These are phyloP conservation scores for Pyrenopolyporus hunteri DNA, from an alignment of 495 filamentous ascomycete genomes.

Conservation along the genomic window DNA sequence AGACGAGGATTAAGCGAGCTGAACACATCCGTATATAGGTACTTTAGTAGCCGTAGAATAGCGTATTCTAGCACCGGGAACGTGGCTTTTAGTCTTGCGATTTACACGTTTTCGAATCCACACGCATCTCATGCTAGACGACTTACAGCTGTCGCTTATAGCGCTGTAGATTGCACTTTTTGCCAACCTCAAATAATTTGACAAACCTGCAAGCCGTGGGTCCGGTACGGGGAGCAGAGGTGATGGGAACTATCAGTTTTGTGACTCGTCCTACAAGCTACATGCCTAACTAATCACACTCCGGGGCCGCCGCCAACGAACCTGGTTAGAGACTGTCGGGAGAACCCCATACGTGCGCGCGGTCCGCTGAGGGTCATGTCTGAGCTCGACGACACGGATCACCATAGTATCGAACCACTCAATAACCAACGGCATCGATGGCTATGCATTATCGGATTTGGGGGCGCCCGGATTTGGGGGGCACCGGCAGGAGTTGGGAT, in stretches of 20 bases:
- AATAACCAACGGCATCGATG: neutral
- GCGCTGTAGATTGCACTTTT: neutral
- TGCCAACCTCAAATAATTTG: too few species aligned
- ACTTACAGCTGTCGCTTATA: neutral
- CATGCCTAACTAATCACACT: slow-evolving; percentile 4
- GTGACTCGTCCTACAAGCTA: slow-evolving; percentile 19
- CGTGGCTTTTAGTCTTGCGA: slow-evolving; percentile 5
- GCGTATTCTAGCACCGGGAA: neutral
- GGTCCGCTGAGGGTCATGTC: slow-evolving; percentile 29
- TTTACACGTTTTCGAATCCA: slow-evolving; percentile 1
- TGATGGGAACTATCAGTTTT: neutral
- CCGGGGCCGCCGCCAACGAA: slow-evolving; percentile 4
- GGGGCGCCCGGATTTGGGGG: too few species aligned
- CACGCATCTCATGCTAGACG: neutral
- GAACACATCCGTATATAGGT: too few species aligned
- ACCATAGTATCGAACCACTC: slow-evolving; percentile 13
- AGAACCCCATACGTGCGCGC: slow-evolving; percentile 33
- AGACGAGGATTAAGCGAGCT: too few species aligned
- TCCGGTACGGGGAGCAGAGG: too few species aligned
- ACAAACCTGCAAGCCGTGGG: too few species aligned
- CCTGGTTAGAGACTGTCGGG: slow-evolving; percentile 20
- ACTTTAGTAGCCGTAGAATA: neutral
- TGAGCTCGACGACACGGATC: slow-evolving; percentile 19
- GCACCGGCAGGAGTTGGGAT: too few species aligned
- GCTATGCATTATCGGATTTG: neutral